These are phyloP conservation scores for Psilocybe sp. DNA, from an alignment of 768 basidiomycete species.

Conservation along the genomic window DNA sequence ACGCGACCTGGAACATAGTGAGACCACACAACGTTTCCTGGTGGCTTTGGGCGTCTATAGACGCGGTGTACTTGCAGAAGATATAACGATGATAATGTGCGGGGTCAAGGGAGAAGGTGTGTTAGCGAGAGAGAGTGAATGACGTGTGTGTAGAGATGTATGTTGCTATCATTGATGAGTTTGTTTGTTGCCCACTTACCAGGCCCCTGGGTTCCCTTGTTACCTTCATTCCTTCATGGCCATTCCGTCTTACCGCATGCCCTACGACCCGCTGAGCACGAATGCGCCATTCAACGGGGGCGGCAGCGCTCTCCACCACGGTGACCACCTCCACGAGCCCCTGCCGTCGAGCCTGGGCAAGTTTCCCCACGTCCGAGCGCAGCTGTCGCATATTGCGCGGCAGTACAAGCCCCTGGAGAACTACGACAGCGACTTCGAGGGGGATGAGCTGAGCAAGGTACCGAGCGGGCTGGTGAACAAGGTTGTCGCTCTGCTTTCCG, in stretches of 20 bases:
- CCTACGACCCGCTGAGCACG: constrained; percentile 16
- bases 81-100: too few species aligned
- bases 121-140: neutral
- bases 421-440: constrained; percentile 56
- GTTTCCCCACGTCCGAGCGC: constrained; percentile 83
- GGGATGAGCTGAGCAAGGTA: constrained; percentile 50
- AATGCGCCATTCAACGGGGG: constrained; percentile 13
- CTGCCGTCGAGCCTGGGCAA: constrained; percentile 31
- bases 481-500: constrained; percentile 69
- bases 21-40: too few species aligned
- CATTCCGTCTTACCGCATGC: constrained; percentile 6
- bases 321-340: constrained; percentile 6
- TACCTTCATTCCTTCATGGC: constrained; percentile 2
- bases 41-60: too few species aligned
- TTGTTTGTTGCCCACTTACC: constrained; percentile 4
- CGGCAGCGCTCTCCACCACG: neutral
- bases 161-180: constrained; percentile 8
- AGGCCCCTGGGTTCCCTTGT: constrained; percentile 1
- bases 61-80: too few species aligned
- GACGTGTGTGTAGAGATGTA: neutral
- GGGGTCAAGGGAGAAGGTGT: too few species aligned
- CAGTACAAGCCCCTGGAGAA: constrained; percentile 63
- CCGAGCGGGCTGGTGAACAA: constrained; percentile 61
- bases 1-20: too few species aligned
- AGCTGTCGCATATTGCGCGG: constrained; percentile 70